Conservation (phyloP, 441 rosid genomes). For the Daphne laureola region DNA sequence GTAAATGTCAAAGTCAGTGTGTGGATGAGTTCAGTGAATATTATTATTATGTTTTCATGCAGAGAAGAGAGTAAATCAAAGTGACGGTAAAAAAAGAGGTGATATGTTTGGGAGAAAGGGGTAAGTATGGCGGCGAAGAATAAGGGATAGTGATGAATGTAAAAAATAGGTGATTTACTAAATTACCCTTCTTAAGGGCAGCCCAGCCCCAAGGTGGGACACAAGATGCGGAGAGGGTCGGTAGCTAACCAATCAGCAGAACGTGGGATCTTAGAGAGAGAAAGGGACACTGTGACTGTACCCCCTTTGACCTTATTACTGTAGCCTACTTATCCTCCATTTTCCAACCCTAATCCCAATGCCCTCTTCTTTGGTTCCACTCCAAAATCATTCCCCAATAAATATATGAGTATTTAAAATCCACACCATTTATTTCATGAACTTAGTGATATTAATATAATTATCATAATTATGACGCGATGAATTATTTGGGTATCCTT, state of each 20-base stretch:
- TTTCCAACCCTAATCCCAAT: constrained; percentile 19
- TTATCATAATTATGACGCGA: no score
- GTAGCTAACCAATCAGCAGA: background rate
- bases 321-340: constrained; percentile 19
- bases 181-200: background rate
- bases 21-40: no score
- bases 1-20: no score
- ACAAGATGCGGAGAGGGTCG: constrained; percentile 5
- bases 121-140: constrained; percentile 11
- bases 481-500: no score
- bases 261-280: constrained; percentile 4
- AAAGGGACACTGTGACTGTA: constrained; percentile 7
- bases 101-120: constrained; percentile 11
- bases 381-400: background rate
- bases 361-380: background rate
- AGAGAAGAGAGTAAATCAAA: background rate
- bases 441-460: no score
- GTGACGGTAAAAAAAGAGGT: background rate
- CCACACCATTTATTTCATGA: no score
- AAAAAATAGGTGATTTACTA: background rate
- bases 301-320: constrained; percentile 40
- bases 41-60: no score
- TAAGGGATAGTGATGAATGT: constrained; percentile 4
- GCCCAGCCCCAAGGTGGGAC: background rate
- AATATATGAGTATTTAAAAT: background rate